A percentile compares a stretch with the other conserved stretches of the same genome.
Conservation (phyloP, 257 asterid genomes). For the Henckelia pumila region DNA sequence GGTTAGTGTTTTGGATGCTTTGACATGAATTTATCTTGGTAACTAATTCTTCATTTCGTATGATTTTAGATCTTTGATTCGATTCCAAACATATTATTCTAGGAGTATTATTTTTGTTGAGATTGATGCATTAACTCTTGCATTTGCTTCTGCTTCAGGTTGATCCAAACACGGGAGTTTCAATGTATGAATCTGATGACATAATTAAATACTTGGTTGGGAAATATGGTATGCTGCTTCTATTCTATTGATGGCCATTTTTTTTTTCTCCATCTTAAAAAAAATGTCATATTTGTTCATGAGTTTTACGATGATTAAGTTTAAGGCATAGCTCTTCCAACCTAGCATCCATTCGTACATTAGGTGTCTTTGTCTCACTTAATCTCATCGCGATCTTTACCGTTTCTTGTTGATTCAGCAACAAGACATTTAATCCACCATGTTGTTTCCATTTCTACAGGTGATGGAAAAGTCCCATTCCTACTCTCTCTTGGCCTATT, state of each 20-base stretch:
- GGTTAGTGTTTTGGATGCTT: conserved; percentile 43
- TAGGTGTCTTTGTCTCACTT: background rate
- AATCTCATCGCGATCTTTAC: background rate
- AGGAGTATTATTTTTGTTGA: background rate
- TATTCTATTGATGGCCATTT: background rate
- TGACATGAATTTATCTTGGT: conserved; percentile 10
- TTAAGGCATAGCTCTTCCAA: background rate
- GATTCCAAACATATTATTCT: background rate
- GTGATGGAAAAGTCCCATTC: conserved; percentile 57
- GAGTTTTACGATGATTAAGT: background rate
- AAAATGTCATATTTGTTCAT: background rate
- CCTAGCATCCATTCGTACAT: background rate
- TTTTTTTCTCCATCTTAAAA: background rate
- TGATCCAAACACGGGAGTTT: conserved; percentile 93
- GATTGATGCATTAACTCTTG: background rate
- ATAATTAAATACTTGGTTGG: conserved; percentile 79
- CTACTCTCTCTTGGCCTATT: conserved; percentile 56
- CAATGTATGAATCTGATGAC: conserved; percentile 94
- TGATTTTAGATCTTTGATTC: conserved; percentile 10
- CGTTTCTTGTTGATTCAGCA: background rate
- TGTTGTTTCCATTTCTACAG: conserved; percentile 28
- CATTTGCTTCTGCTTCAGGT: conserved; percentile 50
- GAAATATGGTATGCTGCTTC: conserved; percentile 64
- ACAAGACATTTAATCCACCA: background rate
- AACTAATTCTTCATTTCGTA: conserved; percentile 3